Evolutionary conservation across 306 rosid genomes (phyloP), one percentile per base, ranked within the genome.

Genomic region (Vachellia collinsii): DNA sequence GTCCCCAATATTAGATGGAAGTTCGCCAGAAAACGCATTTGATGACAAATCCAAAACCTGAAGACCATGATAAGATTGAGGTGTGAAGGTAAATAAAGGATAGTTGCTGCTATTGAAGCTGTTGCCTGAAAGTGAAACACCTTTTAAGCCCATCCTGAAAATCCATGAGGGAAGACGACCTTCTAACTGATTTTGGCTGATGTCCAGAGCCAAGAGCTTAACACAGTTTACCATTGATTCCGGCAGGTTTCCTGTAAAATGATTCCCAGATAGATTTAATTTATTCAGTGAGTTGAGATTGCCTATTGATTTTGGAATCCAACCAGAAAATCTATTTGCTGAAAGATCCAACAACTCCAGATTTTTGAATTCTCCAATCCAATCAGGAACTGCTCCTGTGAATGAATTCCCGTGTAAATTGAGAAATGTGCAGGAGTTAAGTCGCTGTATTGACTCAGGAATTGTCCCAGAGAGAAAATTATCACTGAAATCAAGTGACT

Each of bases 41-140:
- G 96, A 91, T 29, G 98, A 94, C 82, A 94, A 83, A 82, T 92
- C 97, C 91, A 94, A 83, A 77, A 89, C 86, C 84, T 86, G 90
- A 83, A 94, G 91, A 66, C 92, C 90, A 65, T 77, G 82, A 50
- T 72, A 72, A 85, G 91, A 78, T 20, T 83, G 74, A 66, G 86
- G 63, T 38, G 36, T 42, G 41, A 92, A 83, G 34, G 82, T 29
- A 48, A 82, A 48, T 53, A 91, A 83, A 80, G 71, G 76, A 77
- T 63, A 74, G 20, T 20, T 84, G 74, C 43, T 70, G 68, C 67
- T 59, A 59, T 23, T 84, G 37, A 71, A 38, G 50, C 34, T 65
- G 78, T 73, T 79, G 47, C 78, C 88, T 48, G 88, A 85, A 67
- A 83, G 77, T 10, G 83, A 74, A 62, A 79, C 19, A 44, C 84